phyloP scores from a whole-genome alignment of 139 green algal species.

The Chlamydomonas sp. region DNA sequence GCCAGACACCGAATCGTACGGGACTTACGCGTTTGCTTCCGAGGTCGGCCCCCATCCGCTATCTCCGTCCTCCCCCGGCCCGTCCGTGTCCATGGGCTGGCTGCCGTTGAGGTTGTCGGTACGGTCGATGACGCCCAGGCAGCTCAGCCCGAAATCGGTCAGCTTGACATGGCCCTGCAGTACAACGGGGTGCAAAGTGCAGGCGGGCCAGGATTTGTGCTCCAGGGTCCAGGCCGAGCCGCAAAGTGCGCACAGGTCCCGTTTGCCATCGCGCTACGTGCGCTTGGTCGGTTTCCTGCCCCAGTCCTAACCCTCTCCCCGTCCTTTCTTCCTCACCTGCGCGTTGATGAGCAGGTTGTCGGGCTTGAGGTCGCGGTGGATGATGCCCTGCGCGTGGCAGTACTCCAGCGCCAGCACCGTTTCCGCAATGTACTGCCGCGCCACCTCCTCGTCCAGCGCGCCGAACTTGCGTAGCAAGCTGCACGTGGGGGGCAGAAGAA shows the following conservation, averaged over 20 bases:
- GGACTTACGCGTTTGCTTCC: constrained; percentile 20
- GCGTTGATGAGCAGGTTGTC: constrained; percentile 96
- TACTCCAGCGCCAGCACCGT: constrained; percentile 95
- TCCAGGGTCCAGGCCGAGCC: too few species aligned
- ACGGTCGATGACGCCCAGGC: constrained; percentile 83
- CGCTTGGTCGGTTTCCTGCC: too few species aligned
- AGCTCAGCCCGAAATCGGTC: constrained; percentile 93
- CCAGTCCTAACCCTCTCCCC: too few species aligned
- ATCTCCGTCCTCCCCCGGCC: constrained; percentile 12
- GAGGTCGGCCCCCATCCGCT: background rate
- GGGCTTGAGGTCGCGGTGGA: constrained; percentile 96
- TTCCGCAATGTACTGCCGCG: constrained; percentile 91
- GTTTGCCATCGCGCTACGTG: too few species aligned
- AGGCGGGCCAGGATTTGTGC: too few species aligned
- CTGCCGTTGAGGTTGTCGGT: constrained; percentile 63
- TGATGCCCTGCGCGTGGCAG: constrained; percentile 91
- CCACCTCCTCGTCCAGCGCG: constrained; percentile 84
- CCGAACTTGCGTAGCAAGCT: constrained; percentile 85
- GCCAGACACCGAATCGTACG: too few species aligned
- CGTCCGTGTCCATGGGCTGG: constrained; percentile 34
- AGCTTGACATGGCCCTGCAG: constrained; percentile 94
- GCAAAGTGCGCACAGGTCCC: too few species aligned
- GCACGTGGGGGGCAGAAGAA: background rate
- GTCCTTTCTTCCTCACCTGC: background rate
- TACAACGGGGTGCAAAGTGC: background rate